phyloP scores from a whole-genome alignment of 768 basidiomycete species.

The Tremella yokohamensis region DNA sequence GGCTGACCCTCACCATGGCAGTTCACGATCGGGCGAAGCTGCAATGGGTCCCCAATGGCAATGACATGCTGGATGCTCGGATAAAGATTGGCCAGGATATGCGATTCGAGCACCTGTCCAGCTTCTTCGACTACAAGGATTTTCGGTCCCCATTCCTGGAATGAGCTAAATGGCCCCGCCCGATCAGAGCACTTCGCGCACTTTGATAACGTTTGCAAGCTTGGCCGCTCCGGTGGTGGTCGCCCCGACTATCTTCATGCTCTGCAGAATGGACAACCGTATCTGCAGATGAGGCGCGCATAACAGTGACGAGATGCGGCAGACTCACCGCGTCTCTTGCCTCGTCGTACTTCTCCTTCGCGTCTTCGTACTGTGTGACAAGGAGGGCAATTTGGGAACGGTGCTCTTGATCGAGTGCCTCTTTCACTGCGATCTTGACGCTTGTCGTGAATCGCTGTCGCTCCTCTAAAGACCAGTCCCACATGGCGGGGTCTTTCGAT shows the following conservation, averaged over 20 bases:
- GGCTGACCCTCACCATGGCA: slow-evolving; percentile 58
- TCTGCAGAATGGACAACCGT: slow-evolving; percentile 58
- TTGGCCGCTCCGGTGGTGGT: slow-evolving; percentile 74
- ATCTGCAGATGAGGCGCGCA: slow-evolving; percentile 51
- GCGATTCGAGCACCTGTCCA: slow-evolving; percentile 76
- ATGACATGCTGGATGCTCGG: slow-evolving; percentile 64
- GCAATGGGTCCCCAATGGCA: slow-evolving; percentile 73
- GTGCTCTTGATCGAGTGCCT: slow-evolving; percentile 9
- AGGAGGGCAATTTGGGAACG: slow-evolving; percentile 2
- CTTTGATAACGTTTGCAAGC: slow-evolving; percentile 60
- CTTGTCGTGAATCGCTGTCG: neutral
- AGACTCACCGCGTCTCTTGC: slow-evolving; percentile 61
- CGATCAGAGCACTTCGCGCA: slow-evolving; percentile 39
- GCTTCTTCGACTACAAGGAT: slow-evolving; percentile 65
- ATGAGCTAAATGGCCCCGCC: neutral
- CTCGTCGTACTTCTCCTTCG: slow-evolving; percentile 46
- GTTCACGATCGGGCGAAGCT: slow-evolving; percentile 57
- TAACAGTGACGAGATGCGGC: neutral
- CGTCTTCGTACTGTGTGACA: slow-evolving; percentile 53
- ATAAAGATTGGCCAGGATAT: slow-evolving; percentile 56
- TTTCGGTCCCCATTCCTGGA: slow-evolving; percentile 9
- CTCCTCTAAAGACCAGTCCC: slow-evolving; percentile 11
- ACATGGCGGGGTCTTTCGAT: neutral
- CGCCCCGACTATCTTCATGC: slow-evolving; percentile 66
- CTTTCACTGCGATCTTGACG: slow-evolving; percentile 1